A percentile compares a stretch with the other conserved stretches of the same genome.
phyloP scores from a whole-genome alignment of 2,329 filamentous ascomycete genomes.

The Hymenoscyphus salicellus region DNA sequence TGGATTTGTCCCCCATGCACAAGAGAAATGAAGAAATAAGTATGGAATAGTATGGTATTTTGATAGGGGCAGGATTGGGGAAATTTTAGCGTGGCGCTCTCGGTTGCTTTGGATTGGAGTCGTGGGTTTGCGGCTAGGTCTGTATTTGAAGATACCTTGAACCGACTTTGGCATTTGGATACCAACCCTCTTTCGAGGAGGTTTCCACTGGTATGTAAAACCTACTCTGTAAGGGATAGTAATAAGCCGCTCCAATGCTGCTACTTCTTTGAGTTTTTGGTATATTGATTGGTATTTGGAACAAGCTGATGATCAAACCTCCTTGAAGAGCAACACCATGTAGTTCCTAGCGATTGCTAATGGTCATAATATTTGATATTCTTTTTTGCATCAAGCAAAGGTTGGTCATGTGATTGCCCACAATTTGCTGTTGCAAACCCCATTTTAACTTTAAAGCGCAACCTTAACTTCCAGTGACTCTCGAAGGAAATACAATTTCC shows the following conservation, averaged over 20 bases:
- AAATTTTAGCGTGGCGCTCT: conserved; percentile 13
- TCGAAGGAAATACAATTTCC: background rate
- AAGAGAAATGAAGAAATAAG: conserved; percentile 37
- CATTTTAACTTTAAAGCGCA: background rate
- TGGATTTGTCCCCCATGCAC: conserved; percentile 66
- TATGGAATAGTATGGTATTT: background rate
- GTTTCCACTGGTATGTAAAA: background rate
- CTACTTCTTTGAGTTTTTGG: background rate
- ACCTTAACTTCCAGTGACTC: background rate
- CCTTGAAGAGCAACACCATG: too few relatives aligned
- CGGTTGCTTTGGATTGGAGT: background rate
- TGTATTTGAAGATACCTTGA: background rate
- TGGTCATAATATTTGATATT: background rate
- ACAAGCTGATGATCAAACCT: background rate
- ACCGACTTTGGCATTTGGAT: background rate
- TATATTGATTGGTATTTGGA: background rate
- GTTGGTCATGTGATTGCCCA: background rate
- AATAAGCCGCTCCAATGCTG: background rate
- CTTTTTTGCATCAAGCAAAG: background rate
- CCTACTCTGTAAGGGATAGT: background rate
- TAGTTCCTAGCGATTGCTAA: background rate
- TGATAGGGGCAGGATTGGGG: background rate
- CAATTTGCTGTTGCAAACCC: background rate
- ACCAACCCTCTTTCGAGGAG: background rate
- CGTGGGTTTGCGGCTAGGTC: background rate